Conservation (phyloP, 345 rosid genomes). For the Anastatica hierochuntica region DNA sequence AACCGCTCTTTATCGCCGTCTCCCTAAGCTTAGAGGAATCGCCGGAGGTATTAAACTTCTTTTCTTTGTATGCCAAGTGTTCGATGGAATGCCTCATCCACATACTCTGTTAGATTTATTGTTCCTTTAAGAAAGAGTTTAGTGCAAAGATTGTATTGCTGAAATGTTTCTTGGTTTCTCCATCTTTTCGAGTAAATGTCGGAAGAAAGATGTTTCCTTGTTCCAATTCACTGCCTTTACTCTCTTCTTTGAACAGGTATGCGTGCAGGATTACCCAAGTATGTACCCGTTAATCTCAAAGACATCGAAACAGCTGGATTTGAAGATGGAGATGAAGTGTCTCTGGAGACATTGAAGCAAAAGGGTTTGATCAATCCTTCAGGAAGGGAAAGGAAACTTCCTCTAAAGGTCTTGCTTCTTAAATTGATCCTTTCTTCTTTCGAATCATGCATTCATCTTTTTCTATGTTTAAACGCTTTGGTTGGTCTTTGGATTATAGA, state of each 20-base stretch:
- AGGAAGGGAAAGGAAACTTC: conserved; percentile 89
- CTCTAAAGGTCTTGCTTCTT: conserved; percentile 73
- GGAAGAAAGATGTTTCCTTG: too few relatives aligned
- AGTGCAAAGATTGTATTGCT: background rate
- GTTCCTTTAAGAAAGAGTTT: too few relatives aligned
- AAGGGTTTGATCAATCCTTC: conserved; percentile 89
- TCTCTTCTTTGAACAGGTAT: conserved; percentile 48
- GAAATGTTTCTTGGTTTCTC: background rate
- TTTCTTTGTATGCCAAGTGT: conserved; percentile 10
- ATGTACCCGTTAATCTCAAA: conserved; percentile 71
- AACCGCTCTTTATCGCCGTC: conserved; percentile 83
- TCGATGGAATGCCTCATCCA: conserved; percentile 20
- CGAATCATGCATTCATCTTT: background rate
- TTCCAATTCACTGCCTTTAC: background rate
- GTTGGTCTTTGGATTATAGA: conserved; percentile 30
- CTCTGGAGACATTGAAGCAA: conserved; percentile 57
- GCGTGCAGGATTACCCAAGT: conserved; percentile 76
- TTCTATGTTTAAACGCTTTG: background rate
- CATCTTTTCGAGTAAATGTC: background rate
- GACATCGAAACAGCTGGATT: conserved; percentile 73
- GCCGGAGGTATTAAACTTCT: conserved; percentile 59
- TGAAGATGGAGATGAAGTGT: conserved; percentile 82
- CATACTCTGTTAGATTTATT: too few relatives aligned
- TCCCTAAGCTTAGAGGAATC: conserved; percentile 86
- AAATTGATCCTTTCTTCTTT: too few relatives aligned